Percentiles rank a stretch among this genome's conserved stretches.
Conservation (phyloP, 768 basidiomycete genomes). For the Mycena polygramma region DNA sequence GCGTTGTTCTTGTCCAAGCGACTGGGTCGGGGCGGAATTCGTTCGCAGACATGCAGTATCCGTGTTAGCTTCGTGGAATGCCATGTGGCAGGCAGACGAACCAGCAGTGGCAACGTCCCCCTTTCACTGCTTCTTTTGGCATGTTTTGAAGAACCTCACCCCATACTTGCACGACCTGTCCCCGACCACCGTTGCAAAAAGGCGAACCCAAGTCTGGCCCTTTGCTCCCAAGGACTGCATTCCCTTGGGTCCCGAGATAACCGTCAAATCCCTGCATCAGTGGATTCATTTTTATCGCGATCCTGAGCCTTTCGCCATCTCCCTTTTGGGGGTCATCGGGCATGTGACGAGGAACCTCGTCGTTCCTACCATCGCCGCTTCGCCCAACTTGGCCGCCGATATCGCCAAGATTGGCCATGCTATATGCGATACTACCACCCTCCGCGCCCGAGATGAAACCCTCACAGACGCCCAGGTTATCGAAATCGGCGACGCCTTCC, state of each 20-base stretch:
- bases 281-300: constrained; percentile 27
- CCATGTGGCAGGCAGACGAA: constrained; percentile 9
- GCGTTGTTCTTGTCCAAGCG: neutral
- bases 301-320: constrained; percentile 14
- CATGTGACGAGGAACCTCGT: constrained; percentile 11
- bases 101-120: constrained; percentile 5
- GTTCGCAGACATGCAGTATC: neutral
- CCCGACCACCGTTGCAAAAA: constrained; percentile 14
- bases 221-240: constrained; percentile 17
- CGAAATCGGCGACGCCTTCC: constrained; percentile 23
- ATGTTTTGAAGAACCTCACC: constrained; percentile 12
- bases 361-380: constrained; percentile 13
- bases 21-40: neutral
- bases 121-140: constrained; percentile 22
- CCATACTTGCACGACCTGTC: constrained; percentile 20
- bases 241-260: constrained; percentile 14
- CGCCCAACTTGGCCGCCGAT: constrained; percentile 8
- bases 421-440: constrained; percentile 8
- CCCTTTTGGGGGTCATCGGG: constrained; percentile 10
- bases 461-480: constrained; percentile 3
- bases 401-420: constrained; percentile 15
- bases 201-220: constrained; percentile 13
- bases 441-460: neutral
- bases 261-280: constrained; percentile 22
- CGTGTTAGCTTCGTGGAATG: neutral